Percentiles rank a stretch among this genome's conserved stretches.
These are phyloP conservation scores for Neonectria punicea DNA, from an alignment of 2,329 filamentous ascomycete species.

Conservation along the genomic window DNA sequence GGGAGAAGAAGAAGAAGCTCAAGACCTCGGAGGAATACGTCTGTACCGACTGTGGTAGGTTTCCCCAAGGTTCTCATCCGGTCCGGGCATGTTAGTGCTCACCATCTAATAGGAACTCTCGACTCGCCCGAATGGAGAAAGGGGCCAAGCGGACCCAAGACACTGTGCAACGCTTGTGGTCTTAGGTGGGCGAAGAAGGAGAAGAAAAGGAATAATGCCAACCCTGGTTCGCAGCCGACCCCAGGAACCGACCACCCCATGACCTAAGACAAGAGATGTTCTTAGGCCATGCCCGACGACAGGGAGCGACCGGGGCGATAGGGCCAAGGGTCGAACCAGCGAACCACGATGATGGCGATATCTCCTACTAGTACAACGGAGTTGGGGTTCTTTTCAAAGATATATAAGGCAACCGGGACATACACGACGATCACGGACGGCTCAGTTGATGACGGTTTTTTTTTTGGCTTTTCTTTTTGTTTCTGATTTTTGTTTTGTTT, in stretches of 20 bases:
- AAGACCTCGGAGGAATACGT: conserved; percentile 91
- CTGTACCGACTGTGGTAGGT: conserved; percentile 88
- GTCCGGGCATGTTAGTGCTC: conserved; percentile 20
- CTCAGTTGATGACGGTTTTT: neutral
- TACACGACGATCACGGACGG: conserved; percentile 39
- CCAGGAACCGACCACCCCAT: conserved; percentile 39
- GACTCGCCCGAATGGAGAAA: conserved; percentile 98
- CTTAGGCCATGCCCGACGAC: neutral
- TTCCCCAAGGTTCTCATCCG: conserved; percentile 2
- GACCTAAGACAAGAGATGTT: conserved; percentile 13
- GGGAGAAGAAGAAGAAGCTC: conserved; percentile 88
- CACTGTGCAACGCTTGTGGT: conserved; percentile 94
- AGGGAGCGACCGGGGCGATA: neutral
- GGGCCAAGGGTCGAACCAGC: neutral
- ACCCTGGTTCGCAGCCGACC: conserved; percentile 30
- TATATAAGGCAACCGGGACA: conserved; percentile 37
- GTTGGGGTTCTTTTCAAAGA: conserved; percentile 26
- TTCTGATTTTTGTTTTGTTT: neutral
- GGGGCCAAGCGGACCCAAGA: conserved; percentile 91
- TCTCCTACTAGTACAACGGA: conserved; percentile 8
- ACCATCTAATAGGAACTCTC: conserved; percentile 68
- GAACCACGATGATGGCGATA: neutral
- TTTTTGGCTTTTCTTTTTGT: conserved; percentile 12
- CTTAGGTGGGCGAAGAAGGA: conserved; percentile 82
- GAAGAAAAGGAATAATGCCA: conserved; percentile 68